Evolutionary conservation across 1,284 basidiomycete genomes (phyloP).

Genomic region (Tranzscheliella williamsii): DNA sequence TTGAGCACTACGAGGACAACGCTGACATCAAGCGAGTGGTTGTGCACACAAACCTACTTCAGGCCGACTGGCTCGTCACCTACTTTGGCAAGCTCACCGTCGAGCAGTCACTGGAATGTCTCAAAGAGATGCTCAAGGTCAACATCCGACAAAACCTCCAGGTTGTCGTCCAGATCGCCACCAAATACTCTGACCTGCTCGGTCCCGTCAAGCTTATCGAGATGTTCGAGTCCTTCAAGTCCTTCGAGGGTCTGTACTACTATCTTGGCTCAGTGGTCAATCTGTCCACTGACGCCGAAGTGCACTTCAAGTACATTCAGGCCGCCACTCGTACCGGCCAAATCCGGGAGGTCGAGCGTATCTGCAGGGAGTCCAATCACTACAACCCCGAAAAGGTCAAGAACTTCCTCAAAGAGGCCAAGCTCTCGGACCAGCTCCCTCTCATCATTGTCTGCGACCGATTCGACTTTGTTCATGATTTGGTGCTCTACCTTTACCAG

Average conservation of each 20-base stretch:
- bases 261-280: slow-evolving; percentile 97
- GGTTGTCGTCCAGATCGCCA: slow-evolving; percentile 95
- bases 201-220: slow-evolving; percentile 97
- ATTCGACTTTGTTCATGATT: slow-evolving; percentile 99
- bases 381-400: slow-evolving; percentile 99
- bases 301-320: slow-evolving; percentile 99
- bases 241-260: slow-evolving; percentile 97
- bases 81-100: slow-evolving; percentile 98
- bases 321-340: slow-evolving; percentile 97
- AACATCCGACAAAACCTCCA: slow-evolving; percentile 98
- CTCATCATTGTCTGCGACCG: slow-evolving; percentile 99
- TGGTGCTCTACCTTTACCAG: slow-evolving; percentile 98
- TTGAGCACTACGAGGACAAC: slow-evolving; percentile 95
- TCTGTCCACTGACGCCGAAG: slow-evolving; percentile 91
- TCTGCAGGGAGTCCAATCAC: slow-evolving; percentile 93
- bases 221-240: slow-evolving; percentile 98
- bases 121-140: slow-evolving; percentile 95
- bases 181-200: slow-evolving; percentile 97
- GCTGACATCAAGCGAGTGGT: slow-evolving; percentile 98
- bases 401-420: slow-evolving; percentile 97
- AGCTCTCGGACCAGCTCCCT: slow-evolving; percentile 92
- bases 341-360: slow-evolving; percentile 97
- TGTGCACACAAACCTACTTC: slow-evolving; percentile 86
- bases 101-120: slow-evolving; percentile 94
- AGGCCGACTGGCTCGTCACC: slow-evolving; percentile 92